Evolutionary conservation across 805 yeast genomes (phyloP).

Genomic region (Candida khao-thaluensis): DNA sequence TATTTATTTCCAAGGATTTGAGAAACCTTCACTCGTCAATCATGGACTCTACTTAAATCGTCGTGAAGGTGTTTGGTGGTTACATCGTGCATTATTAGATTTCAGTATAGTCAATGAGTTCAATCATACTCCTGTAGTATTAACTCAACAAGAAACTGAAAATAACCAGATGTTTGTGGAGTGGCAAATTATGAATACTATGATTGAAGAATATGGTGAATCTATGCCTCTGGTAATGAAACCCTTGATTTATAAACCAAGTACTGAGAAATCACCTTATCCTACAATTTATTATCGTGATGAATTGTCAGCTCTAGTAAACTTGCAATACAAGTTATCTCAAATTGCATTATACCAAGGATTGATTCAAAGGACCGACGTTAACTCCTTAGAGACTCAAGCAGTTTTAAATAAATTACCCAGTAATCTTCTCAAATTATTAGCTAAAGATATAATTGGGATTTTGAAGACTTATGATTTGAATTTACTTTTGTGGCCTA

Average conservation of each 20-base stretch:
- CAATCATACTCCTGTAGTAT: conserved; percentile 24
- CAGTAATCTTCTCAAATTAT: conserved; percentile 21
- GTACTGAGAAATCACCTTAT: conserved; percentile 21
- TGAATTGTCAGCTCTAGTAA: conserved; percentile 33
- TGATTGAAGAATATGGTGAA: conserved; percentile 28
- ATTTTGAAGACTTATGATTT: conserved; percentile 37
- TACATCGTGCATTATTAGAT: conserved; percentile 28
- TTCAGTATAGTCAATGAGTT: conserved; percentile 32
- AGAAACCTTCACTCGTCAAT: conserved; percentile 6
- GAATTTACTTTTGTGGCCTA: conserved; percentile 34
- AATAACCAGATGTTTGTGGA: conserved; percentile 21
- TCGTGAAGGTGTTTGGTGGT: conserved; percentile 33
- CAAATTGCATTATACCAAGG: conserved; percentile 30
- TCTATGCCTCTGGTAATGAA: conserved; percentile 29
- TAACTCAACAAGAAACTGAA: conserved; percentile 26
- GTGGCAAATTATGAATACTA: conserved; percentile 28
- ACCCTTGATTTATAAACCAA: conserved; percentile 32
- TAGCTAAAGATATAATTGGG: conserved; percentile 39
- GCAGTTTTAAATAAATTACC: conserved; percentile 26
- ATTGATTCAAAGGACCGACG: conserved; percentile 21
- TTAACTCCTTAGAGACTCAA: conserved; percentile 15
- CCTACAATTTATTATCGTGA: conserved; percentile 37
- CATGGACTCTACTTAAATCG: conserved; percentile 14
- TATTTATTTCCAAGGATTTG: conserved; percentile 23
- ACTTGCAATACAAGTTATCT: conserved; percentile 30